Conservation (phyloP, 2,329 filamentous ascomycete genomes). For the Hypocrella siamensis region DNA sequence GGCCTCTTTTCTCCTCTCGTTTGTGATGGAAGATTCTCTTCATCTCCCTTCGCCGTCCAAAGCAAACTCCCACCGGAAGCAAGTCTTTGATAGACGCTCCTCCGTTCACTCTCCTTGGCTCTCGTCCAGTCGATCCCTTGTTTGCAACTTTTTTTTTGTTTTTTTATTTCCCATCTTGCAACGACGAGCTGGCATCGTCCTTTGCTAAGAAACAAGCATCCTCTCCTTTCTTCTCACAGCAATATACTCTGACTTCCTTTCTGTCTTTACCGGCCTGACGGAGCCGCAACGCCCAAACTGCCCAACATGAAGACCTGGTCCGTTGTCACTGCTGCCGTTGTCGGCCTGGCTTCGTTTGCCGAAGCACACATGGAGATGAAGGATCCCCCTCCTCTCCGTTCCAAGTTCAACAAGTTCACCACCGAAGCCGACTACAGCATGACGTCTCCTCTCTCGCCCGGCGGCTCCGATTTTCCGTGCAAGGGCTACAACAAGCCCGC, state of each 20-base stretch:
- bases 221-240: not conserved
- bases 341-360: constrained; percentile 26
- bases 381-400: constrained; percentile 34
- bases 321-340: constrained; percentile 21
- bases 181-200: no score
- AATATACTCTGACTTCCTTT: not conserved
- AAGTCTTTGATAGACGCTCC: constrained; percentile 2
- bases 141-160: not conserved
- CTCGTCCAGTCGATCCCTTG: no score
- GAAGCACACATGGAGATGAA: constrained; percentile 42
- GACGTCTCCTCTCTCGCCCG: constrained; percentile 45
- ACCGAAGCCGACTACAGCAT: constrained; percentile 53
- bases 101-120: not conserved
- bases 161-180: not conserved
- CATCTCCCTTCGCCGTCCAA: not conserved
- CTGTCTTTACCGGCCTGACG: not conserved
- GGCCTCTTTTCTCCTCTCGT: no score
- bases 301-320: constrained; percentile 23
- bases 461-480: constrained; percentile 58
- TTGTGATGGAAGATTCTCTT: no score
- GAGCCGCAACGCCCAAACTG: not conserved
- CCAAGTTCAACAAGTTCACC: constrained; percentile 33
- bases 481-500: constrained; percentile 44
- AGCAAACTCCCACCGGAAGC: not conserved
- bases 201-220: not conserved